Base-by-base conservation (phyloP, 2,329 filamentous ascomycete species). In the Cryoendolithus antarcticus region DNA sequence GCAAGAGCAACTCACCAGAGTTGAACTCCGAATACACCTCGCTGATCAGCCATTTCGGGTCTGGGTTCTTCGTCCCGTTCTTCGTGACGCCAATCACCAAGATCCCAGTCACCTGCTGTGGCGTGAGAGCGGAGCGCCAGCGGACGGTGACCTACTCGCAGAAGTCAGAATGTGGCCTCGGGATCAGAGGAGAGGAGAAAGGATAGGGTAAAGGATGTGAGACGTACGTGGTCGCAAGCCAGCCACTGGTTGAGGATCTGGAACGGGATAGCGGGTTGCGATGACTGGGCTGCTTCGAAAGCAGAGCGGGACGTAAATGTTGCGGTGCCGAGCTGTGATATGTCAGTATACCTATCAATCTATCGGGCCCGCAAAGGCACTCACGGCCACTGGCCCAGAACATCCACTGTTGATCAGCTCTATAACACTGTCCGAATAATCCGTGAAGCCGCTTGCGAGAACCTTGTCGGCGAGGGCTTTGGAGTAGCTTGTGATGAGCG, bases 21-120 rank as follows among this genome's bases (percentile, higher is more conserved):
- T 59, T 58, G 48, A 59, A 58, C 42, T 58, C 55, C 1, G 50
- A 54, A 47, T 55, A 57, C 27, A 59, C 51, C 11, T 49, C 52
- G 30, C 53, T 48, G 44, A 59, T 58, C 32, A 56, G 42, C 50
- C 52, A 57, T 13, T 49, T 46, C 34, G 46, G 44, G 32, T 33
- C 40, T 33, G 39, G 21, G 30, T 41, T 41, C 34, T 30, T 37
- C 15, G 37, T 36, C 34, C 32, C n/a, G 40, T 42, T 38, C 40
- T 42, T 42, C 10, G 43, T 44, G 15, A 46, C 44, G 47, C 57
- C 55, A 29, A 54, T 38, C 9, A 54, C 52, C 39, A 57, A 54
- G 45, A 56, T 52, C 33, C 56, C 50, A n/a, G 51, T 51, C 32
- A 54, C 45, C 19, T 48, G 46, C 32, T 44, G 39, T 12, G 51